Base-by-base conservation (phyloP, 2,329 filamentous ascomycete genomes). In the Trichoderma gracile region DNA sequence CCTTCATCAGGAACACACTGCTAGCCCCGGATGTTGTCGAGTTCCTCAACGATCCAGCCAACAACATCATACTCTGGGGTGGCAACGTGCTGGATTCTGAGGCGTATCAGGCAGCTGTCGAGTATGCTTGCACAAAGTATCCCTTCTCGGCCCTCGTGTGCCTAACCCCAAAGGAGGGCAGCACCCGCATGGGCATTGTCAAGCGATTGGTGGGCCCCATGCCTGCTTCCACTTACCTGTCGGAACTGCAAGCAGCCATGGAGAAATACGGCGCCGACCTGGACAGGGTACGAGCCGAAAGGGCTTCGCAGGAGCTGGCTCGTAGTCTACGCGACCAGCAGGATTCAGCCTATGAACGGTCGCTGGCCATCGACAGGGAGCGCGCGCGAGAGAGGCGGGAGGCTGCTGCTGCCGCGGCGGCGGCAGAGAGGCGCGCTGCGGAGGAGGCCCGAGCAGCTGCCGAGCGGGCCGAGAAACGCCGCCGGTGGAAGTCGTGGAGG, bases 21-120 rank as follows among this genome's bases (percentile, higher is more conserved):
- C 84, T 97, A 8, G 84, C 89, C 1, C 84, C 86, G 1, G 89
- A 93, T 49, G 88, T 97, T 3, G 82, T 88, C 12, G 79, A 82
- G 6, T 96, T 92, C 71, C 76, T 98, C 70, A 89, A 87, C 68
- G 85, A 94, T 66, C 86, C 90, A 0, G 77, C 82, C 40, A 93
- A 93, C 76, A 90, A 94, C 73, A 85, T 97, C 33, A 81, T 98
- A 42, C 78, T 99, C 3, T 99, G 95, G 95, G 92, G 90, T 46
- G 95, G 95, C 53, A 97, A 93, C 70, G 90, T 98, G 0, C 86
- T 93, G 68, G 95, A 99, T 74, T 90, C 92, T 3, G 95, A 99
- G 78, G 92, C 94, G 5, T 98, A 96, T 76, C 93, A 97, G 75
- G 92, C 97, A 46, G 88, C 93, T n/a, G 84, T 86, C 14, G 92